These are phyloP conservation scores for Lantana camara DNA, from an alignment of 257 asterid species.

Conservation along the genomic window DNA sequence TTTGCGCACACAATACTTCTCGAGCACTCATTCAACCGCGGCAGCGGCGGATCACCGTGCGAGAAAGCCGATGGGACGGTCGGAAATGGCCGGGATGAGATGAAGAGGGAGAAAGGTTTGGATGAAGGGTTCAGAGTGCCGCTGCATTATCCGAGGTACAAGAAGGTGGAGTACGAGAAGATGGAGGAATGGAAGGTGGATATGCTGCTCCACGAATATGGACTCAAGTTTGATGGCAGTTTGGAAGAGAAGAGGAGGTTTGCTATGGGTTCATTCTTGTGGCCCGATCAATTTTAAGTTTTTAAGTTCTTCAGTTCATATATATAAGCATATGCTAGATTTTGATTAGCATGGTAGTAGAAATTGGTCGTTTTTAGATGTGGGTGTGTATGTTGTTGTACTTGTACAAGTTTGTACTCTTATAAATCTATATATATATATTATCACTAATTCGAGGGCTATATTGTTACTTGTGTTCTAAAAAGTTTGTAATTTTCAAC, in stretches of 20 bases:
- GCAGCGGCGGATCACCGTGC: neutral
- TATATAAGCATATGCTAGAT: neutral
- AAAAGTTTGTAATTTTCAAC: no score
- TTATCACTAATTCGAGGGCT: no score
- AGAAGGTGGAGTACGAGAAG: constrained; percentile 40
- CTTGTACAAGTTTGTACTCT: neutral
- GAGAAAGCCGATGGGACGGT: neutral
- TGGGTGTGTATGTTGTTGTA: neutral
- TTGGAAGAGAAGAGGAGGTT: constrained; percentile 53
- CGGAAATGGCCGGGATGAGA: neutral
- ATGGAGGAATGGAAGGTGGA: constrained; percentile 59
- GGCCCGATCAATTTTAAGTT: constrained; percentile 55
- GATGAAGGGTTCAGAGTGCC: constrained; percentile 37
- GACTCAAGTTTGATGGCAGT: constrained; percentile 32
- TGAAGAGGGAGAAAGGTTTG: neutral
- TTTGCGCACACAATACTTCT: constrained; percentile 19
- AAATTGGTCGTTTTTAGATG: no score
- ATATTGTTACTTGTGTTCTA: no score
- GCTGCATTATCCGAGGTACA: constrained; percentile 48
- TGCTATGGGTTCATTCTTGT: constrained; percentile 58
- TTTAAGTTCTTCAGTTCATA: neutral
- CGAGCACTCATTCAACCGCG: neutral
- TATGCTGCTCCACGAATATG: constrained; percentile 42
- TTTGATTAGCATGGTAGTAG: no score
- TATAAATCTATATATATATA: no score